A percentile compares a stretch with the other conserved stretches of the same genome.
These are phyloP conservation scores for Paraphoma chrysanthemicola DNA, from an alignment of 2,329 filamentous ascomycete species.

Conservation along the genomic window DNA sequence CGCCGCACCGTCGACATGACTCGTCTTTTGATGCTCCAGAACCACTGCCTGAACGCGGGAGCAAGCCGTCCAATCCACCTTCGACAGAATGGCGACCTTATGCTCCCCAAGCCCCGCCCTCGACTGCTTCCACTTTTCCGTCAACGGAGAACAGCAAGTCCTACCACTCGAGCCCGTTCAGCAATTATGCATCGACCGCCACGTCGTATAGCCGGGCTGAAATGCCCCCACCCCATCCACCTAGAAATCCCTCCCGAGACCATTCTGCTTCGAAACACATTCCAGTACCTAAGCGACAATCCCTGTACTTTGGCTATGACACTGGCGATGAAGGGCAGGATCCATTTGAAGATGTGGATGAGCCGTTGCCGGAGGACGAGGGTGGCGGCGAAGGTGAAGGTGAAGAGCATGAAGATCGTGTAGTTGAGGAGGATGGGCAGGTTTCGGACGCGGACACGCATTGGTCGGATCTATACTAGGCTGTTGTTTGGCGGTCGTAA, in stretches of 20 bases:
- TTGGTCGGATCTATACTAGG: too few relatives aligned
- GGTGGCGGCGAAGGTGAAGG: not conserved
- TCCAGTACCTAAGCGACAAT: not conserved
- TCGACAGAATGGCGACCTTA: not conserved
- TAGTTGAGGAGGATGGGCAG: too few relatives aligned
- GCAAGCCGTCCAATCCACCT: not conserved
- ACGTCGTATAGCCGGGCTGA: not conserved
- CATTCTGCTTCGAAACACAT: not conserved
- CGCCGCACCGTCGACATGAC: not conserved
- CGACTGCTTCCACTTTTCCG: not conserved
- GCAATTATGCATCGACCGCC: not conserved
- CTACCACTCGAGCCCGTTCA: not conserved
- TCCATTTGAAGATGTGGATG: conserved; percentile 6
- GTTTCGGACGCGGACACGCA: too few relatives aligned
- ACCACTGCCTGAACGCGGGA: not conserved
- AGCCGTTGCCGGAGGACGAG: not conserved
- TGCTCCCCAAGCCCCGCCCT: not conserved
- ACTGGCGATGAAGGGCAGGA: not conserved
- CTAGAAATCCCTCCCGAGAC: not conserved
- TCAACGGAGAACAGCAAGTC: not conserved
- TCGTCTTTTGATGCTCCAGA: not conserved
- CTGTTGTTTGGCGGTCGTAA: too few relatives aligned
- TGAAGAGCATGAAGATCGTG: too few relatives aligned
- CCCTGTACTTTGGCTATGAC: not conserved
- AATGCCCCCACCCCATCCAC: not conserved